A percentile compares a stretch with the other conserved stretches of the same genome.
Evolutionary conservation across 768 basidiomycete genomes (phyloP).

Genomic region (Suillus tomentosus): DNA sequence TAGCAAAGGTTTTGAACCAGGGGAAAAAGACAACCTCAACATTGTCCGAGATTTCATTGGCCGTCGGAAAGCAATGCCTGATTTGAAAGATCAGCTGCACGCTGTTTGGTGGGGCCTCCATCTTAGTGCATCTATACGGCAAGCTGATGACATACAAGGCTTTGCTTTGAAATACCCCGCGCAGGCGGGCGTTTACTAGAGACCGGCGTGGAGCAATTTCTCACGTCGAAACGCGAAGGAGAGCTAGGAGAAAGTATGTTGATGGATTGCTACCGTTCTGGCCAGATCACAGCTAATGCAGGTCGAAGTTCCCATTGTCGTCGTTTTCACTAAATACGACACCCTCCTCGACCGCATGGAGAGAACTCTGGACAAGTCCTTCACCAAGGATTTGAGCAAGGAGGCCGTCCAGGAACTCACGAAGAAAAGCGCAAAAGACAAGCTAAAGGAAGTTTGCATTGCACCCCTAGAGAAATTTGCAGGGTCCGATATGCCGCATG

Average conservation of each 20-base stretch:
- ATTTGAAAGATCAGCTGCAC: background rate
- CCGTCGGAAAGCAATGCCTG: background rate
- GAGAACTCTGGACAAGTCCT: background rate
- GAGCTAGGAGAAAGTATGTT: background rate
- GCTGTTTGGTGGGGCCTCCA: background rate
- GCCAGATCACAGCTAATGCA: background rate
- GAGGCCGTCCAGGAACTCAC: background rate
- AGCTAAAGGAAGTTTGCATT: background rate
- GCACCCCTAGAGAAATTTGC: background rate
- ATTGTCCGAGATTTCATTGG: slow-evolving; percentile 17
- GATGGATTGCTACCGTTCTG: background rate
- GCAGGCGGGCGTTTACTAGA: background rate
- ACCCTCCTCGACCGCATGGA: background rate
- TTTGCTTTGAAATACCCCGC: slow-evolving; percentile 1
- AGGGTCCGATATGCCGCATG: background rate
- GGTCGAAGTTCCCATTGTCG: background rate
- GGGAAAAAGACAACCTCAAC: slow-evolving; percentile 11
- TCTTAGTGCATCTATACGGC: background rate
- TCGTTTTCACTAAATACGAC: background rate
- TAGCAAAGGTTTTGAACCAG: slow-evolving; percentile 21
- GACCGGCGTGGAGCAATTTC: background rate
- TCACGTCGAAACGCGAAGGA: background rate
- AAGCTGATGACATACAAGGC: background rate
- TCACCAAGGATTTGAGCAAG: background rate
- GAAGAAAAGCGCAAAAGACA: background rate